These are phyloP conservation scores for Nakaseomyces nivariensis DNA, from an alignment of 1,139 yeast species.

Conservation along the genomic window DNA sequence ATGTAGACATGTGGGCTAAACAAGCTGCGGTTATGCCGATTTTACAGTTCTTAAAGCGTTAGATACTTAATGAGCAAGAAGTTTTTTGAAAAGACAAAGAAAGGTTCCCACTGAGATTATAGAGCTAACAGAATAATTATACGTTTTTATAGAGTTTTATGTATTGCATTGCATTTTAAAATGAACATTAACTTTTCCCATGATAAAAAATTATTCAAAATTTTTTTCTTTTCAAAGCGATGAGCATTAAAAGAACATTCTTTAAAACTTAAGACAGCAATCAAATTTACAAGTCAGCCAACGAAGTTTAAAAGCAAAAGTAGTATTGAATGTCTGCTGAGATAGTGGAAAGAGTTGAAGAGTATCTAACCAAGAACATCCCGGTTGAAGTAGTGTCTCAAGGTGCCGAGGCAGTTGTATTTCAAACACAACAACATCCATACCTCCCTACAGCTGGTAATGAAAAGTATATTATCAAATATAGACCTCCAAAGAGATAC, in stretches of 20 bases:
- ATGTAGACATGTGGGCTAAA: slow-evolving; percentile 6
- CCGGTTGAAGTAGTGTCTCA: slow-evolving; percentile 58
- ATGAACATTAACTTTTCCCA: no score
- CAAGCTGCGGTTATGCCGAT: slow-evolving; percentile 3
- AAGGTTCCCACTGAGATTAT: no score
- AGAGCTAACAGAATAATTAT: no score
- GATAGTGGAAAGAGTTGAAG: slow-evolving; percentile 33
- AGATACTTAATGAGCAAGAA: not conserved
- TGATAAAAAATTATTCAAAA: no score
- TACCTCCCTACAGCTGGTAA: slow-evolving; percentile 34
- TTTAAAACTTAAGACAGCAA: no score
- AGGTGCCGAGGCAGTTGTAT: slow-evolving; percentile 94
- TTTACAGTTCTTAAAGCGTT: slow-evolving; percentile 3
- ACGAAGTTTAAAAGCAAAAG: not conserved
- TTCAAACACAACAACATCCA: slow-evolving; percentile 58
- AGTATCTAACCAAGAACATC: slow-evolving; percentile 36
- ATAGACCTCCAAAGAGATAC: slow-evolving; percentile 80
- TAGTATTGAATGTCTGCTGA: slow-evolving; percentile 27
- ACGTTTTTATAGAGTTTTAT: no score
- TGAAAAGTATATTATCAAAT: slow-evolving; percentile 56
- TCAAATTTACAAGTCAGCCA: no score
- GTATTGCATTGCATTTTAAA: no score
- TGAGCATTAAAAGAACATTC: not conserved
- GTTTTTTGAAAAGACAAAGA: no score
- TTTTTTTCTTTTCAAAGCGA: not conserved